Evolutionary conservation across 2,329 filamentous ascomycete species (phyloP), one percentile per base, ranked within the genome.

Genomic region (Purpureocillium takamizusanense): DNA sequence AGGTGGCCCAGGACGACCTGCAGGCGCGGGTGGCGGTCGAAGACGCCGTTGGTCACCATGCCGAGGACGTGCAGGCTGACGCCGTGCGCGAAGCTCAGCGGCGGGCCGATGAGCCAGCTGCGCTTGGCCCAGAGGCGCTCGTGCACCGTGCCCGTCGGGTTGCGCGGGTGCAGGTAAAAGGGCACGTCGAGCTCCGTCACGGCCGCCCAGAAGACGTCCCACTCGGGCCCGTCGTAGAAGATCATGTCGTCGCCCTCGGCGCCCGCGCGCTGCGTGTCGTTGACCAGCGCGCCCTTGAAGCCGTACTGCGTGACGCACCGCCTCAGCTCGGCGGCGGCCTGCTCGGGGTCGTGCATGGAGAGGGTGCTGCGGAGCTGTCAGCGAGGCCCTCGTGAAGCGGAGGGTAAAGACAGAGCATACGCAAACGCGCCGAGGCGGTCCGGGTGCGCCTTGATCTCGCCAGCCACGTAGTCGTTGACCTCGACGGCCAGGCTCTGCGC

Each of bases 271-370:
- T 83, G 78, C 2, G 68, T 74, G 51, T 81, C 74, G 49, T 79
- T 79, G 33, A 83, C 66, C 4, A 83, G 57, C 4, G 68, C 75
- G 3, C 78, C 78, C 42, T 75, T 69, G 61, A 82, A 81, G n/a
- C 76, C 75, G 35, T 71, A 61, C 42, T 77, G 55, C 2, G 60
- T 70, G 5, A 82, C 70, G 37, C 70, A 75, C 36, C 74, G 63
- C 33, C 55, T 53, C 3, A 78, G 60, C 44, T 78, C 74, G 3
- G 54, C 57, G 2, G 66, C 64, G 8, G 73, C 73, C 38, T 71
- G 57, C 1, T 57, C 46, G 0, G 72, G 71, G 45, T 75, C 58
- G 50, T 76, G 72, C 73, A 72, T 72, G 12, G 68, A 70, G 0
- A 72, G 53, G 1, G 63, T 63, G 0, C 62, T 64, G n/a, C 25